Percentiles rank a stretch among this genome's conserved stretches.
These are phyloP conservation scores for Cutaneotrichosporon sp. DNA, from an alignment of 1,284 basidiomycete genomes.

Conservation along the genomic window DNA sequence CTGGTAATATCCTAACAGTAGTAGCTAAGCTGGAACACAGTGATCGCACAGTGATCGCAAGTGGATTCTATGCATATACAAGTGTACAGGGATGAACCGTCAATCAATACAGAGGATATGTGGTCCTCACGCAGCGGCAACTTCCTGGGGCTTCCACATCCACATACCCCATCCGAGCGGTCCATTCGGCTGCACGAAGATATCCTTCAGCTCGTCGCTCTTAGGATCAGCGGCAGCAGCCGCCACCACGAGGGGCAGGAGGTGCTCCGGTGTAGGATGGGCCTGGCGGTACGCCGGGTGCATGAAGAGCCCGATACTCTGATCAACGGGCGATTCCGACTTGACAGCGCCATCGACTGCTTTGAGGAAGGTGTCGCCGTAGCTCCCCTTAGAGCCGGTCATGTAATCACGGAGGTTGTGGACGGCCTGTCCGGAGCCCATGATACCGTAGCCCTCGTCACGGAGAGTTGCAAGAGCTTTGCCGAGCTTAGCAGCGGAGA, in stretches of 20 bases:
- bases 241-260: constrained; percentile 38
- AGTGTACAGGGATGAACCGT: too few relatives aligned
- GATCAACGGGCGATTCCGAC: constrained; percentile 17
- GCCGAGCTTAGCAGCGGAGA: constrained; percentile 46
- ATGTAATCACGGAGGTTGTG: constrained; percentile 46
- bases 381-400: constrained; percentile 13
- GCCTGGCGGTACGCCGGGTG: constrained; percentile 38
- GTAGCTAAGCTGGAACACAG: too few relatives aligned
- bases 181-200: constrained; percentile 31
- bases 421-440: constrained; percentile 43
- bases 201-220: constrained; percentile 26
- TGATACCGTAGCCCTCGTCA: constrained; percentile 41
- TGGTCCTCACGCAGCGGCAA: too few relatives aligned
- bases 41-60: too few relatives aligned
- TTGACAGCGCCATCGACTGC: constrained; percentile 22
- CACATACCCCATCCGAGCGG: constrained; percentile 47
- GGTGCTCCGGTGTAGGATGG: constrained; percentile 47
- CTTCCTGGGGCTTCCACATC: constrained; percentile 37
- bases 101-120: too few relatives aligned
- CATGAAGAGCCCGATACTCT: constrained; percentile 25
- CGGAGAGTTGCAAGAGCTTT: constrained; percentile 40
- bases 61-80: too few relatives aligned
- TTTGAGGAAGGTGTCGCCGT: constrained; percentile 27
- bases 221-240: constrained; percentile 32
- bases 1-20: too few relatives aligned